These are phyloP conservation scores for Globisporangium radiosum DNA, from an alignment of 352 stramenopile species.

Conservation along the genomic window DNA sequence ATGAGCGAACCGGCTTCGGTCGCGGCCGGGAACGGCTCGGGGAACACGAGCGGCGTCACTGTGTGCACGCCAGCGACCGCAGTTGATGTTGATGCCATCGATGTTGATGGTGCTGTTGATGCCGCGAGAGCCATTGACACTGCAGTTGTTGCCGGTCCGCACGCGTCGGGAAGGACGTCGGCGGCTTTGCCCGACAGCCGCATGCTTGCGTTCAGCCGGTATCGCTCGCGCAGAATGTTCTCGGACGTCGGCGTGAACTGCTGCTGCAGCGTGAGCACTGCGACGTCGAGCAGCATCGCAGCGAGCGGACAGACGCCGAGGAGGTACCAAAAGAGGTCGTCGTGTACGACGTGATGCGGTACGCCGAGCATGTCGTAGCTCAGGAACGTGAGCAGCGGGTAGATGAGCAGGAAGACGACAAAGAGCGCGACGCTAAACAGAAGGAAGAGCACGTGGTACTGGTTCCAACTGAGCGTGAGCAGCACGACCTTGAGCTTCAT, in stretches of 20 bases:
- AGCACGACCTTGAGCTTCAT: constrained; percentile 72
- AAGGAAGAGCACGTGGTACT: constrained; percentile 46
- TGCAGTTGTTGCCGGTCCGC: not conserved
- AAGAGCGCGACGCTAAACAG: constrained; percentile 51
- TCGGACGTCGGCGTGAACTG: constrained; percentile 46
- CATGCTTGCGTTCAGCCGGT: constrained; percentile 14
- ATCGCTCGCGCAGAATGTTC: constrained; percentile 57
- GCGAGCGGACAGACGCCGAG: constrained; percentile 43
- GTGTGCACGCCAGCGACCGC: not conserved
- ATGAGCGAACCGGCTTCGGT: constrained; percentile 6
- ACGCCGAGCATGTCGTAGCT: constrained; percentile 65
- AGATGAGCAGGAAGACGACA: constrained; percentile 59
- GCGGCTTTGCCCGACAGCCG: constrained; percentile 11
- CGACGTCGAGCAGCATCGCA: constrained; percentile 38
- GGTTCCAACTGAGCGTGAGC: constrained; percentile 57
- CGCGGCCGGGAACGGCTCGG: not conserved
- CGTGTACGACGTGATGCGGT: constrained; percentile 26
- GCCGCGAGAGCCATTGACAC: not conserved
- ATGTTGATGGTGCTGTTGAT: not conserved
- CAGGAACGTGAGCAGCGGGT: constrained; percentile 61
- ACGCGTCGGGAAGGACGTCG: not conserved
- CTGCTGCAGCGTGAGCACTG: constrained; percentile 27
- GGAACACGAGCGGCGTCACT: constrained; percentile 12
- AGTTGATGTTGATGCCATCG: not conserved
- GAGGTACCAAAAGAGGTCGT: constrained; percentile 50